These are phyloP conservation scores for Graphilbum fragrans DNA, from an alignment of 2,329 filamentous ascomycete species.

Conservation along the genomic window DNA sequence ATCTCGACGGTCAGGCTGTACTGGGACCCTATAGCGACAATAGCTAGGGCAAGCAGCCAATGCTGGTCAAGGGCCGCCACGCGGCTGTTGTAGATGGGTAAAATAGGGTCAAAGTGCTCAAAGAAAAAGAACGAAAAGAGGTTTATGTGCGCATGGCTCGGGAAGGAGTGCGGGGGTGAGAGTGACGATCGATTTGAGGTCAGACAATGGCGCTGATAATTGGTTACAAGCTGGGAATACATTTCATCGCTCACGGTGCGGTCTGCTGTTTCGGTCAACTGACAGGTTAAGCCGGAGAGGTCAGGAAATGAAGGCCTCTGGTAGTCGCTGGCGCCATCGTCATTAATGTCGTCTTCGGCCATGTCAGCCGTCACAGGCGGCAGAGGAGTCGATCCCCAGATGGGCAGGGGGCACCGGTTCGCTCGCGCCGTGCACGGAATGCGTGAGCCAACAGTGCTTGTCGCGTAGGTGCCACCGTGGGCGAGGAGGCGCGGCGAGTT, in stretches of 20 bases:
- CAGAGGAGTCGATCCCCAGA: constrained; percentile 1
- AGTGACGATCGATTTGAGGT: not conserved
- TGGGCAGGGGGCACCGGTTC: not conserved
- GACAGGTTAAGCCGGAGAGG: not conserved
- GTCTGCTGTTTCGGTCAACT: not conserved
- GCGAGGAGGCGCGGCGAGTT: not conserved
- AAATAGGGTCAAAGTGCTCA: constrained; percentile 18
- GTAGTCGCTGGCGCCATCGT: not conserved
- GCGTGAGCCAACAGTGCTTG: constrained; percentile 6
- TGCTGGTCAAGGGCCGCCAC: constrained; percentile 4
- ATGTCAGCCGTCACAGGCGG: constrained; percentile 6
- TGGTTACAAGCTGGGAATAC: not conserved
- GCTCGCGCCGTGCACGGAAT: constrained; percentile 5
- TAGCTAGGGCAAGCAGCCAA: constrained; percentile 13
- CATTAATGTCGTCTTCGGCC: not conserved
- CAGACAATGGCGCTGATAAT: not conserved
- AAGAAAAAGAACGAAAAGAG: constrained; percentile 20
- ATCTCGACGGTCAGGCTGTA: constrained; percentile 14
- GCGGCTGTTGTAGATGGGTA: constrained; percentile 17
- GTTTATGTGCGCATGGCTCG: constrained; percentile 14
- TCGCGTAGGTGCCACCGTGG: constrained; percentile 5
- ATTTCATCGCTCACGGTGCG: not conserved
- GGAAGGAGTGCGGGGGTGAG: constrained; percentile 1
- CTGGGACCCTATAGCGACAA: constrained; percentile 14
- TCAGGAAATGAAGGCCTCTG: not conserved